Conservation (phyloP, 768 basidiomycete species). For the Galerina marginata region DNA sequence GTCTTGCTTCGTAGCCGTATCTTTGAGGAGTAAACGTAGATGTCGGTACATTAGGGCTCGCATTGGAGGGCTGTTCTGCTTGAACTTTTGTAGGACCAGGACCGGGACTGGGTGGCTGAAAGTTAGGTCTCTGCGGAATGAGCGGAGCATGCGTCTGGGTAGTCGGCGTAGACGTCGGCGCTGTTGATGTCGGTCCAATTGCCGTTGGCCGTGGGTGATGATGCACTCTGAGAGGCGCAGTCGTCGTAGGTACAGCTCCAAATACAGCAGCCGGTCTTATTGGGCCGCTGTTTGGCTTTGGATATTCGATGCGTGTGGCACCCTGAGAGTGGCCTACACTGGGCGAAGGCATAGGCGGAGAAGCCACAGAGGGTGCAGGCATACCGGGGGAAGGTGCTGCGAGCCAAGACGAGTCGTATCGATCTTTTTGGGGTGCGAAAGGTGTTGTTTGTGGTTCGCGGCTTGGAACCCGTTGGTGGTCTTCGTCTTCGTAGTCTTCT, state of each 20-base stretch:
- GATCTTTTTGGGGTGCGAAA: neutral
- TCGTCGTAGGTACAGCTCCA: conserved; percentile 10
- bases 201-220: conserved; percentile 5
- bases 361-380: conserved; percentile 12
- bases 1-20: conserved; percentile 6
- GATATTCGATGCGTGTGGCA: conserved; percentile 1
- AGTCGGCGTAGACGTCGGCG: neutral
- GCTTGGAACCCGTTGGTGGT: neutral
- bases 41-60: neutral
- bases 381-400: conserved; percentile 17
- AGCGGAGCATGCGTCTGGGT: neutral
- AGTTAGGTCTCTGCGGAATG: neutral
- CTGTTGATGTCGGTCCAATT: neutral
- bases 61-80: neutral
- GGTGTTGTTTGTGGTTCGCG: no score
- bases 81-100: neutral
- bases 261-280: neutral
- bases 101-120: neutral
- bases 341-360: conserved; percentile 15
- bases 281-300: neutral
- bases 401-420: conserved; percentile 14
- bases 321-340: neutral
- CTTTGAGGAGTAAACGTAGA: neutral
- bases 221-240: conserved; percentile 21
- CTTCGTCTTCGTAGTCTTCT: neutral